phyloP scores from a whole-genome alignment of 306 rosid species.

The Prosopis cineraria region DNA sequence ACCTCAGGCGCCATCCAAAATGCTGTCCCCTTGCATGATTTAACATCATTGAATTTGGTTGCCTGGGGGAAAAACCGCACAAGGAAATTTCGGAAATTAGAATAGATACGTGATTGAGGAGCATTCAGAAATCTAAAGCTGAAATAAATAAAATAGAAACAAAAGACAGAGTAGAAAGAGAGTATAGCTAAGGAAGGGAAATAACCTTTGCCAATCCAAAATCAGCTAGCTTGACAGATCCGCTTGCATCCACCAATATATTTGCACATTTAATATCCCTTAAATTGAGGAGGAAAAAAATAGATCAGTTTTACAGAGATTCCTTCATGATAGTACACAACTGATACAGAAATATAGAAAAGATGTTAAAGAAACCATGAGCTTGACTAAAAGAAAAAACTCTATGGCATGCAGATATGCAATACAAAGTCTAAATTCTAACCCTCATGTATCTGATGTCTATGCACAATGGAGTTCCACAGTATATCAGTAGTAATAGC shows the following conservation, averaged over 20 bases:
- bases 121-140: constrained; percentile 1
- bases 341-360: constrained; percentile 17
- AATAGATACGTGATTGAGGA: constrained; percentile 9
- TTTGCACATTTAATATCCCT: constrained; percentile 97
- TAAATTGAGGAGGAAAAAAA: constrained; percentile 24
- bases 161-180: background rate
- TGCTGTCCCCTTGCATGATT: constrained; percentile 89
- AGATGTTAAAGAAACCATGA: constrained; percentile 29
- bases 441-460: background rate
- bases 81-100: constrained; percentile 27
- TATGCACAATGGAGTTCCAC: constrained; percentile 10
- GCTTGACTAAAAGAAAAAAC: constrained; percentile 13
- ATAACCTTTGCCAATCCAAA: constrained; percentile 97
- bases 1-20: constrained; percentile 99
- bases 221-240: constrained; percentile 96
- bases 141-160: constrained; percentile 3
- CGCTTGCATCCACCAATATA: constrained; percentile 83
- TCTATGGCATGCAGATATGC: background rate
- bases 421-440: constrained; percentile 18
- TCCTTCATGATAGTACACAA: background rate
- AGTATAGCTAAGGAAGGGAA: constrained; percentile 5
- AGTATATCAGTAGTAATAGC: background rate
- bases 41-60: constrained; percentile 70
- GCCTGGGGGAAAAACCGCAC: constrained; percentile 49
- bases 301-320: constrained; percentile 28